Evolutionary conservation across 75 land plant genomes (phyloP).

Genomic region (Cryptomeria japonica): DNA sequence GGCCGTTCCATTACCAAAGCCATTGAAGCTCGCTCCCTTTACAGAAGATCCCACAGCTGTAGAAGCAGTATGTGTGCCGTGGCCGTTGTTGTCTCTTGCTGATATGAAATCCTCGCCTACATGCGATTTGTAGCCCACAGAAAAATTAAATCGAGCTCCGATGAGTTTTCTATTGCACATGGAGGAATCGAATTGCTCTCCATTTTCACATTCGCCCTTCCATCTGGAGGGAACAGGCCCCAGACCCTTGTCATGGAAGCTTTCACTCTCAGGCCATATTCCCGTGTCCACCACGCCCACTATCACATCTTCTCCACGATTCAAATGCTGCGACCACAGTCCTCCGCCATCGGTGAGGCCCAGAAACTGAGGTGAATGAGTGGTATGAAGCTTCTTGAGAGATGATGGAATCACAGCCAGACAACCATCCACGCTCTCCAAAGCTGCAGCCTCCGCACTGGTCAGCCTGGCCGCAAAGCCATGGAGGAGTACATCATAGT

Average conservation of each 20-base stretch:
- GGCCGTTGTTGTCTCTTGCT: conserved; percentile 38
- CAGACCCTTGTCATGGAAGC: conserved; percentile 38
- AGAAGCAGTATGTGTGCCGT: conserved; percentile 57
- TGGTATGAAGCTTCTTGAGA: conserved; percentile 49
- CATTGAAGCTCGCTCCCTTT: conserved; percentile 13
- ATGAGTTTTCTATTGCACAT: conserved; percentile 63
- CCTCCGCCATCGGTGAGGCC: conserved; percentile 17
- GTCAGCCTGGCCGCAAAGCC: conserved; percentile 69
- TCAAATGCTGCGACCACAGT: conserved; percentile 17
- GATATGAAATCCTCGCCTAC: conserved; percentile 15
- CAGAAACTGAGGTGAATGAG: conserved; percentile 62
- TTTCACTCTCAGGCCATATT: conserved; percentile 28
- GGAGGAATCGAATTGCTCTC: conserved; percentile 21
- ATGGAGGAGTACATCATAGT: conserved; percentile 53
- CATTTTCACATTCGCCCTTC: conserved; percentile 51
- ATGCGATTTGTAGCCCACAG: conserved; percentile 19
- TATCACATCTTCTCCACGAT: conserved; percentile 53
- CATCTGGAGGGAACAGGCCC: conserved; percentile 41
- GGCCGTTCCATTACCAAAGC: conserved; percentile 25
- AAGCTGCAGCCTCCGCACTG: conserved; percentile 17
- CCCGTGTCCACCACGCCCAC: conserved; percentile 42
- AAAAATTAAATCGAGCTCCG: conserved; percentile 60
- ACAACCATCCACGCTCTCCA: conserved; percentile 32
- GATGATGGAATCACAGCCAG: conserved; percentile 44
- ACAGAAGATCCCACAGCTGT: conserved; percentile 39